Evolutionary conservation across 225 moss, liverwort and hornwort species (phyloP).

Genomic region (Pleurozium schreberi): DNA sequence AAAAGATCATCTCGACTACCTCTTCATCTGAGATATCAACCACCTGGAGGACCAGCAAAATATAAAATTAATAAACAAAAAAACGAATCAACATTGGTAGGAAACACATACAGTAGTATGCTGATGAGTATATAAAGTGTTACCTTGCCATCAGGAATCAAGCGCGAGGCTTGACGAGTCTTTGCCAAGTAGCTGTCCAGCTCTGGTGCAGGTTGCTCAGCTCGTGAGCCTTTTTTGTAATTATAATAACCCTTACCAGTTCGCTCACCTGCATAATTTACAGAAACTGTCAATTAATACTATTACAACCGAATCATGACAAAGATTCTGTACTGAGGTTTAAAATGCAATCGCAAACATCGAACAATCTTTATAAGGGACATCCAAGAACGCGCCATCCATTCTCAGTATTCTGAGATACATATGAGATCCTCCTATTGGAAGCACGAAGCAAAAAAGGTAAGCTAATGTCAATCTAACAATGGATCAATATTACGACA

Average conservation of each 20-base stretch:
- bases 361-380: background rate
- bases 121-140: background rate
- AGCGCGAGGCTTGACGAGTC: slow-evolving; percentile 36
- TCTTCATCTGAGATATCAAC: slow-evolving; percentile 57
- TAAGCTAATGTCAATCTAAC: background rate
- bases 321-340: background rate
- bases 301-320: background rate
- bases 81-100: background rate
- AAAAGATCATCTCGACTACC: slow-evolving; percentile 69
- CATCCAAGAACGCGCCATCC: background rate
- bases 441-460: background rate
- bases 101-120: background rate
- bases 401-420: background rate
- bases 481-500: background rate
- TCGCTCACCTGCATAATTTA: slow-evolving; percentile 50
- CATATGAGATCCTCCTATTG: background rate
- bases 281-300: background rate
- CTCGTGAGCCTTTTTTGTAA: slow-evolving; percentile 51
- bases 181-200: slow-evolving; percentile 48
- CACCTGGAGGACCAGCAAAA: slow-evolving; percentile 22
- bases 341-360: background rate
- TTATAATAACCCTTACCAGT: slow-evolving; percentile 72
- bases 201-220: slow-evolving; percentile 68
- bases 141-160: slow-evolving; percentile 51
- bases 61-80: background rate